These are phyloP conservation scores for Dipteronia sinensis DNA, from an alignment of 345 rosid genomes.

Conservation along the genomic window DNA sequence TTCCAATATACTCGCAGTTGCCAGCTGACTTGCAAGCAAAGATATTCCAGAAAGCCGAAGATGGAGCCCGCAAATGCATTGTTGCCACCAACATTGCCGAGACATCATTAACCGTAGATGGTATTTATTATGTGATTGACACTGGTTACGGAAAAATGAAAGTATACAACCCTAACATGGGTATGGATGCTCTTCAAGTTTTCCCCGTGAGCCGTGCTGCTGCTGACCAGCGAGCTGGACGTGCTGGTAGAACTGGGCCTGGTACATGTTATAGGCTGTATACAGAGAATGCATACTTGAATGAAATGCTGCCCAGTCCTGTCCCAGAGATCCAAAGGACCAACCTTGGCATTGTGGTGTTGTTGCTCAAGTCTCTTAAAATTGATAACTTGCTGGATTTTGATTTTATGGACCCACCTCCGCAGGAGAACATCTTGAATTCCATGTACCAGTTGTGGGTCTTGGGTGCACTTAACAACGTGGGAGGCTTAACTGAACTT, in stretches of 20 bases:
- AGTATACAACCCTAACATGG: conserved; percentile 97
- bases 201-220: conserved; percentile 98
- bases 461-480: conserved; percentile 90
- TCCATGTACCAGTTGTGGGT: conserved; percentile 99
- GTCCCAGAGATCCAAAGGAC: conserved; percentile 99
- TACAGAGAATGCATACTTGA: conserved; percentile 87
- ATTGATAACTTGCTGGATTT: conserved; percentile 90
- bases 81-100: conserved; percentile 99
- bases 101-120: conserved; percentile 97
- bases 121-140: conserved; percentile 89
- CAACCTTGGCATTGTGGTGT: conserved; percentile 93
- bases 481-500: conserved; percentile 76
- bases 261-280: conserved; percentile 95
- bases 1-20: conserved; percentile 95
- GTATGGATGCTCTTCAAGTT: conserved; percentile 99
- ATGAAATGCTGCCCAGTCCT: conserved; percentile 86
- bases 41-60: conserved; percentile 91
- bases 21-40: conserved; percentile 99
- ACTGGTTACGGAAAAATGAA: conserved; percentile 98
- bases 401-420: conserved; percentile 99
- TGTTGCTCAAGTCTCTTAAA: conserved; percentile 90
- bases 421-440: conserved; percentile 95
- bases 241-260: conserved; percentile 99
- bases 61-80: conserved; percentile 96
- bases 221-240: conserved; percentile 97